Conservation (phyloP, 2,329 filamentous ascomycete species). For the Hortaea werneckii region DNA sequence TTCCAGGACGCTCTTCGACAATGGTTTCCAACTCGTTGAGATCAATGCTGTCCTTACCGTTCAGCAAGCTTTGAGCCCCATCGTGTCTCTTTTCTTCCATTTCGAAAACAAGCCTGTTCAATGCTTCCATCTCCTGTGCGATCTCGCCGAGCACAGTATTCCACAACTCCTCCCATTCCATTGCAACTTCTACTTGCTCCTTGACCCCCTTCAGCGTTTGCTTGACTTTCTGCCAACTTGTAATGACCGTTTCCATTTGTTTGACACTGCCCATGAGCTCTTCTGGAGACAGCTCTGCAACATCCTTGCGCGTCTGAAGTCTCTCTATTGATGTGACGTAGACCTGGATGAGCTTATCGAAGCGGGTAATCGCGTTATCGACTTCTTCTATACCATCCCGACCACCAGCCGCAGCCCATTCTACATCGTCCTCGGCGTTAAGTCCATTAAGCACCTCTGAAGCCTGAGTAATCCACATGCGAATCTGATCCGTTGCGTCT, state of each 20-base stretch:
- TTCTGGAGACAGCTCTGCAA: conserved; percentile 56
- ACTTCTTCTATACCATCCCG: conserved; percentile 64
- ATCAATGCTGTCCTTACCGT: conserved; percentile 48
- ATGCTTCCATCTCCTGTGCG: conserved; percentile 72
- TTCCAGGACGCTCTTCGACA: conserved; percentile 69
- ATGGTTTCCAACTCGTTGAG: conserved; percentile 88
- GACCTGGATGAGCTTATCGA: conserved; percentile 81
- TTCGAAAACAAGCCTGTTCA: conserved; percentile 78
- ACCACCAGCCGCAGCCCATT: conserved; percentile 88
- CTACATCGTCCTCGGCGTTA: conserved; percentile 92
- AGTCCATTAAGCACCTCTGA: conserved; percentile 79
- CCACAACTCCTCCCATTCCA: conserved; percentile 99
- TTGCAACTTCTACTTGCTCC: conserved; percentile 85
- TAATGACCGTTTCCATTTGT: conserved; percentile 81
- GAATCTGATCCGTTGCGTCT: conserved; percentile 83
- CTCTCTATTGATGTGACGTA: conserved; percentile 93
- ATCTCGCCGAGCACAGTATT: conserved; percentile 88
- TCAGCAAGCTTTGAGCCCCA: conserved; percentile 56
- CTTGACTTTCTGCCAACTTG: conserved; percentile 77
- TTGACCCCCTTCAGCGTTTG: conserved; percentile 68
- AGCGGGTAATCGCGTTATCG: conserved; percentile 63
- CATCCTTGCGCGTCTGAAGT: conserved; percentile 69
- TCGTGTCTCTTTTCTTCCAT: conserved; percentile 94
- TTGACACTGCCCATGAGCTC: conserved; percentile 66
- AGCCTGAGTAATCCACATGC: conserved; percentile 87